Conservation (phyloP, 192 early-diverging fungal genomes). For the Coemansia sp. region DNA sequence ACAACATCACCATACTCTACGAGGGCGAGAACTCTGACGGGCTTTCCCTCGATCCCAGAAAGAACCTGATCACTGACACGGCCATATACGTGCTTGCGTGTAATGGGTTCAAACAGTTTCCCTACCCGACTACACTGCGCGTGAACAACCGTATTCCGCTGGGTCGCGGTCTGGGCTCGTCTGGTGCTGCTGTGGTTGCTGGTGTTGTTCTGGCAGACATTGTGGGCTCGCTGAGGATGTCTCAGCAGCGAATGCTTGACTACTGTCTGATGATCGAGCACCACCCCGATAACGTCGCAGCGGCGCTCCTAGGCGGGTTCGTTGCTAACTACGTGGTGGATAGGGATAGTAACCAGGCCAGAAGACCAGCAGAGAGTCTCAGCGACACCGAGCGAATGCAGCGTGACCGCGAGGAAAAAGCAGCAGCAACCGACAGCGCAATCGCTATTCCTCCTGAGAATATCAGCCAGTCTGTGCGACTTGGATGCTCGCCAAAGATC, state of each 20-base stretch:
- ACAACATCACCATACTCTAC: slow-evolving; percentile 56
- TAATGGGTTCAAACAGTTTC: slow-evolving; percentile 62
- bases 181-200: slow-evolving; percentile 93
- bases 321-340: slow-evolving; percentile 81
- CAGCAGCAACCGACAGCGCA: slow-evolving; percentile 13
- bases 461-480: slow-evolving; percentile 68
- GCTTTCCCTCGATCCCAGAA: slow-evolving; percentile 74
- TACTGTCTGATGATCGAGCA: slow-evolving; percentile 90
- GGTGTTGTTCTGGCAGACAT: slow-evolving; percentile 84
- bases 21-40: slow-evolving; percentile 55
- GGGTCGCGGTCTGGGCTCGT: slow-evolving; percentile 95
- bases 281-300: slow-evolving; percentile 97
- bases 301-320: slow-evolving; percentile 93
- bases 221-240: slow-evolving; percentile 66
- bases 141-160: slow-evolving; percentile 93
- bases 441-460: slow-evolving; percentile 58
- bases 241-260: slow-evolving; percentile 82
- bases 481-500: slow-evolving; percentile 70
- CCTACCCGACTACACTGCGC: slow-evolving; percentile 65
- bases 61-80: slow-evolving; percentile 91
- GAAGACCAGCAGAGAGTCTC: slow-evolving; percentile 29
- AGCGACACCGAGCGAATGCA: slow-evolving; percentile 13
- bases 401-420: slow-evolving; percentile 25
- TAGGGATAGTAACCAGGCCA: slow-evolving; percentile 36
- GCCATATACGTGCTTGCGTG: slow-evolving; percentile 86